A percentile compares a stretch with the other conserved stretches of the same genome.
These are phyloP conservation scores for Boletus bicolor DNA, from an alignment of 768 basidiomycete species.

Conservation along the genomic window DNA sequence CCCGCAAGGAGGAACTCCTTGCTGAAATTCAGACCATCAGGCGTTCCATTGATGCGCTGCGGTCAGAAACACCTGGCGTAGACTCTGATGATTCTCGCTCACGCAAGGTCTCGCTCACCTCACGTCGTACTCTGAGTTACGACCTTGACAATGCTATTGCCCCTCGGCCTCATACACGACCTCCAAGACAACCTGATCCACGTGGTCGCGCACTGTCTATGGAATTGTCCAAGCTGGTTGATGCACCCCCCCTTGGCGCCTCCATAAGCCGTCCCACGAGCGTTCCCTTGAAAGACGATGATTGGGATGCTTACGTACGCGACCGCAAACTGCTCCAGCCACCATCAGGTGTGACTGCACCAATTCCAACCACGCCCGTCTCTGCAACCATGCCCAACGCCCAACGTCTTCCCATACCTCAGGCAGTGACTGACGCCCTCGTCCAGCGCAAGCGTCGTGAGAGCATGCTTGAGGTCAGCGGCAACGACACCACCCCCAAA, in stretches of 20 bases:
- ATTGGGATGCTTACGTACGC: conserved; percentile 85
- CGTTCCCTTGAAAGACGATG: conserved; percentile 65
- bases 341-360: conserved; percentile 75
- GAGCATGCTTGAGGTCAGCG: conserved; percentile 52
- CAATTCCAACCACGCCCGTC: conserved; percentile 61
- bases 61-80: conserved; percentile 58
- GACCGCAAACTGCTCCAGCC: conserved; percentile 85
- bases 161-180: conserved; percentile 59
- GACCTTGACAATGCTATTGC: conserved; percentile 56
- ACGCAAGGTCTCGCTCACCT: conserved; percentile 61
- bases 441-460: conserved; percentile 69
- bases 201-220: conserved; percentile 69
- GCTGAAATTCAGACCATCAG: conserved; percentile 79
- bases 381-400: conserved; percentile 31
- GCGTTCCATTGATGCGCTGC: conserved; percentile 72
- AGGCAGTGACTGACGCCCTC: conserved; percentile 74
- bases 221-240: conserved; percentile 54
- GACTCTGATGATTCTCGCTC: conserved; percentile 56
- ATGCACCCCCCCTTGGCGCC: conserved; percentile 44
- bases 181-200: conserved; percentile 66
- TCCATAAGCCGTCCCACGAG: conserved; percentile 69
- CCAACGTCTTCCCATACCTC: conserved; percentile 54
- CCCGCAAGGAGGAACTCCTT: conserved; percentile 67
- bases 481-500: conserved; percentile 30
- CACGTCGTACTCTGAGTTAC: conserved; percentile 64